phyloP scores from a whole-genome alignment of 257 asterid genomes.

The Thymus quinquecostatus region DNA sequence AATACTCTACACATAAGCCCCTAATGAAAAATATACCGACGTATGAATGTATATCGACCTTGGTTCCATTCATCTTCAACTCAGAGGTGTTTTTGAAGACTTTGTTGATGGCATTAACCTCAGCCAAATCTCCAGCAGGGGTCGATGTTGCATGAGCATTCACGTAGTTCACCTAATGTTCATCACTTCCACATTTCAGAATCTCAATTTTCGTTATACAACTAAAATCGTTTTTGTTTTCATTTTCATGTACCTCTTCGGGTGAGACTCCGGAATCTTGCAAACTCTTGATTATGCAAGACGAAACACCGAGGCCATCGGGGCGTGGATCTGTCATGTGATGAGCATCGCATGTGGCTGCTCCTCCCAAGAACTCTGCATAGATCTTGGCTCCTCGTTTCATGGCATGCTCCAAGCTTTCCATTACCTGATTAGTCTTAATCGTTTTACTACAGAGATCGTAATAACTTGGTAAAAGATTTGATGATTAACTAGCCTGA shows the following conservation, averaged over 20 bases:
- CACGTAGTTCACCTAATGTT: slow-evolving; percentile 6
- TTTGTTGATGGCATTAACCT: slow-evolving; percentile 5
- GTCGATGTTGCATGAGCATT: slow-evolving; percentile 26
- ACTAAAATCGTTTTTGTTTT: no score
- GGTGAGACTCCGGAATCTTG: slow-evolving; percentile 44
- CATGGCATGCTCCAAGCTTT: slow-evolving; percentile 19
- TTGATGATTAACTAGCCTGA: no score
- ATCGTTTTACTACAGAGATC: no score
- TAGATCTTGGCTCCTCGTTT: slow-evolving; percentile 3
- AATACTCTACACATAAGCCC: no score
- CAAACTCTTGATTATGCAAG: slow-evolving; percentile 7
- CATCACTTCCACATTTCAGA: no score
- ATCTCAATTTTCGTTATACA: no score
- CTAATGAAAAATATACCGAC: no score
- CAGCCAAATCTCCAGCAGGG: slow-evolving; percentile 15
- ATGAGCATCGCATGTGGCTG: slow-evolving; percentile 9
- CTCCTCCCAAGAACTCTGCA: slow-evolving; percentile 10
- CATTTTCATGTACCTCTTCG: slow-evolving; percentile 45
- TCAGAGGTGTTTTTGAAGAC: slow-evolving; percentile 15
- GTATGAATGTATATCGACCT: not conserved
- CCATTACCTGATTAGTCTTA: not conserved
- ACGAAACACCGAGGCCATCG: slow-evolving; percentile 3
- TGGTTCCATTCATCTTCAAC: slow-evolving; percentile 23
- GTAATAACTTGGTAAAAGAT: no score
- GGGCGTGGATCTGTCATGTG: slow-evolving; percentile 14